Evolutionary conservation across 169 alveolate genomes (phyloP), one percentile per base, ranked within the genome.

Genomic region (Plasmodium relictum): DNA sequence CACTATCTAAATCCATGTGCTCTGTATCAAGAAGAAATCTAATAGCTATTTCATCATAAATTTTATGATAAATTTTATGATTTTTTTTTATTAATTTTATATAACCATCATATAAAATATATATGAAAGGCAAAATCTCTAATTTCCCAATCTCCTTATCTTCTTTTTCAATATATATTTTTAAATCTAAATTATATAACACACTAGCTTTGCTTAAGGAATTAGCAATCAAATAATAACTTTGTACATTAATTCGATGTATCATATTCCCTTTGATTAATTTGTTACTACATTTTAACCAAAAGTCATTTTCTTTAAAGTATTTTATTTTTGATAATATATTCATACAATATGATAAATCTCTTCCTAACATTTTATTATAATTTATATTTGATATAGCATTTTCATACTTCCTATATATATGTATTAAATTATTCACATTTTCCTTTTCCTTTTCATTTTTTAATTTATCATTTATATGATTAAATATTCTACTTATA

Each of bases 291-390:
- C 74, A 45, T 16, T 31, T 52, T 3, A 26, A n/a, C 91, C 91
- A 83, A 22, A 83, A 83, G 0, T 26, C n/a, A 20, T 83, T 54
- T 5, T 65, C 65, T 16, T 37, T 69, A 18, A 83, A 83, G 44
- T 68, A 56, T 9, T 54, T 37, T 8, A 83, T 52, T 58, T 83
- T 83, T n/a, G 91, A 68, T 3, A 83, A 2, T n/a, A 83, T 83
- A 18, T 69, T 83, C 91, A 83, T 83, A 31, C 91, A 83, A 31
- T 83, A 58, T 0, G 91, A 83, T 16, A 83, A 62, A 73, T 83
- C 91, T 22, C 91, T 18, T 41, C 91, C 91, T 14, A 83, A 9
- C 91, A 83, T 83, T 83, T 61, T 68, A 31, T 48, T 54, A 44
- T 59, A 42, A 18, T 69, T 18, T 18, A 83, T 66, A 39, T 83